Percentiles rank a stretch among this genome's conserved stretches.
These are phyloP conservation scores for Crithidia fasciculata DNA, from an alignment of 208 protist species.

Conservation along the genomic window DNA sequence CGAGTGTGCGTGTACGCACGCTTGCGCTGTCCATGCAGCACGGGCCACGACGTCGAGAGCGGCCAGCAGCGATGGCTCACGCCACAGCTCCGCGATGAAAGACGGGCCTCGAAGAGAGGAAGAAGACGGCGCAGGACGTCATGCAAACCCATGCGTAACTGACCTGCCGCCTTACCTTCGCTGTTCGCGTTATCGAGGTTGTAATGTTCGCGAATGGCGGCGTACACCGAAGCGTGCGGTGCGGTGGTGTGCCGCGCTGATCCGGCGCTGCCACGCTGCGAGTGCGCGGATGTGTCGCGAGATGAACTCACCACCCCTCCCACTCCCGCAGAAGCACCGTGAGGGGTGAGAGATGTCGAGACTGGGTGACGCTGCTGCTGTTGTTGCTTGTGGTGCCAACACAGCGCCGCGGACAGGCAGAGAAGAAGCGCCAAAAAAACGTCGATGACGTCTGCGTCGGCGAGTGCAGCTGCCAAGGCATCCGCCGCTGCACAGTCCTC, in stretches of 20 bases:
- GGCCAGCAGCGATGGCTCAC: conserved; percentile 61
- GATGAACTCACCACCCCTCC: conserved; percentile 7
- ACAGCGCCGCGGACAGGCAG: conserved; percentile 24
- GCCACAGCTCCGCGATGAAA: conserved; percentile 45
- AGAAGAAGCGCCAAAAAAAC: conserved; percentile 28
- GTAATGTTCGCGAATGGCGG: conserved; percentile 3
- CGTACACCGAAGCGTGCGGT: neutral
- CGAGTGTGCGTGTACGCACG: conserved; percentile 16
- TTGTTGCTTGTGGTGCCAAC: conserved; percentile 7
- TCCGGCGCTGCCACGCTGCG: neutral
- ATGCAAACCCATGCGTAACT: neutral
- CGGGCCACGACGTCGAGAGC: conserved; percentile 49
- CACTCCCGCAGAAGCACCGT: too few relatives aligned
- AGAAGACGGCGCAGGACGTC: conserved; percentile 15
- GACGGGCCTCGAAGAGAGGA: conserved; percentile 23
- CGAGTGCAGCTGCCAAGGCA: neutral
- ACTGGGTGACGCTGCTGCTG: neutral
- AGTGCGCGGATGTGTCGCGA: conserved; percentile 6
- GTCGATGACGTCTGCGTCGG: conserved; percentile 17
- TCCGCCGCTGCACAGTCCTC: too few relatives aligned
- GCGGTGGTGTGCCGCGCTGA: neutral
- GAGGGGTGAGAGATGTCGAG: too few relatives aligned
- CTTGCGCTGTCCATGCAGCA: conserved; percentile 34
- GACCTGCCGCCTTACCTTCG: neutral
- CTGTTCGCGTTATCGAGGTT: neutral